phyloP scores from a whole-genome alignment of 345 rosid species.

The Lenwebbia sp. region DNA sequence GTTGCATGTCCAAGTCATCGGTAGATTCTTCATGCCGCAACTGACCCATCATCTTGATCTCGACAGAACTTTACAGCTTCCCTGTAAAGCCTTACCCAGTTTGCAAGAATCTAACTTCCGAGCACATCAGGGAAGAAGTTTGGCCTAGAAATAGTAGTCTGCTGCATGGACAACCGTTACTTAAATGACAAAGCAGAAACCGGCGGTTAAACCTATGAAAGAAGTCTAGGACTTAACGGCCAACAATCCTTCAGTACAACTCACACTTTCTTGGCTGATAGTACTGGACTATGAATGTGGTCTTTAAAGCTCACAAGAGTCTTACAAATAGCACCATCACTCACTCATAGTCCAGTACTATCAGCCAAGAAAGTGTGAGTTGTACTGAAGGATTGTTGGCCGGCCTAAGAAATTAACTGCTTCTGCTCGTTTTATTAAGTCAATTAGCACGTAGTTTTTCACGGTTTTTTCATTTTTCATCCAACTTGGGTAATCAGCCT shows the following conservation, averaged over 20 bases:
- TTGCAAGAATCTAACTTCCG: background rate
- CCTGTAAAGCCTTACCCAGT: background rate
- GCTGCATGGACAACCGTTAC: background rate
- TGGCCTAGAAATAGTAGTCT: background rate
- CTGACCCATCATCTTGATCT: conserved; percentile 6
- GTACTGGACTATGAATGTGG: background rate
- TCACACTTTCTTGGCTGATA: too few relatives aligned
- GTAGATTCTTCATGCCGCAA: conserved; percentile 7
- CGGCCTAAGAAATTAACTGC: background rate
- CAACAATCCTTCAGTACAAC: too few relatives aligned
- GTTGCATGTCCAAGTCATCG: conserved; percentile 39
- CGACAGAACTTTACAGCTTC: background rate
- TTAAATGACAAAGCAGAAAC: background rate
- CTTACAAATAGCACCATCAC: background rate
- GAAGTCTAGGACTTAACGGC: background rate
- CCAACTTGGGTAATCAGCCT: background rate
- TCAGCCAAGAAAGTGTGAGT: background rate
- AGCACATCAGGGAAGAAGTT: background rate
- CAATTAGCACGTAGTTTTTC: background rate
- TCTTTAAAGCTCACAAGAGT: background rate
- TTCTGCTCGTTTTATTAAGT: background rate
- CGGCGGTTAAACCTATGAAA: background rate
- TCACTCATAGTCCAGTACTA: background rate
- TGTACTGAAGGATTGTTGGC: background rate
- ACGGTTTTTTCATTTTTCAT: background rate